phyloP scores from a whole-genome alignment of 148 eudicot species.

The Persicaria maculosa region DNA sequence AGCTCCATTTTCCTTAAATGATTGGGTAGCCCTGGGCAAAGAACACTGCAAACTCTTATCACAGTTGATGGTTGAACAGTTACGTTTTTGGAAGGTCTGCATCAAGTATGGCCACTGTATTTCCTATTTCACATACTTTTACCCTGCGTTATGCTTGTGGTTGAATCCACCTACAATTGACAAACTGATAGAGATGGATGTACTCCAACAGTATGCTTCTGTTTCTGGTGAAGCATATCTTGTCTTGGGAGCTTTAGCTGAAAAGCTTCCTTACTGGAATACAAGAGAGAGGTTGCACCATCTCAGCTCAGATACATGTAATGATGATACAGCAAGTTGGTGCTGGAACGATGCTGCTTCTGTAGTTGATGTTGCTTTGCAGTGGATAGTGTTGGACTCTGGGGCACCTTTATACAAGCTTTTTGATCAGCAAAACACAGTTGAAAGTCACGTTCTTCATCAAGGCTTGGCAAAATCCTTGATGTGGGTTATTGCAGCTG shows the following conservation, averaged over 20 bases:
- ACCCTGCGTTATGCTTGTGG: constrained; percentile 74
- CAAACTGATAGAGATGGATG: constrained; percentile 35
- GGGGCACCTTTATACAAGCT: constrained; percentile 28
- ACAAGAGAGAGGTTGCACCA: constrained; percentile 18
- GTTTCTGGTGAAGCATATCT: constrained; percentile 60
- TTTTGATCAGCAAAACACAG: constrained; percentile 24
- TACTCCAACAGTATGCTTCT: constrained; percentile 58
- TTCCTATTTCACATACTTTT: constrained; percentile 56
- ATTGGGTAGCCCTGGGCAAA: constrained; percentile 58
- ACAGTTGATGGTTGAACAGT: constrained; percentile 63
- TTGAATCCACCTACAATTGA: constrained; percentile 57
- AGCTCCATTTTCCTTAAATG: constrained; percentile 39
- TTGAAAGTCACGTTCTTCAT: constrained; percentile 13
- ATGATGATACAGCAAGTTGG: constrained; percentile 42
- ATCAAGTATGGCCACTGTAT: constrained; percentile 55
- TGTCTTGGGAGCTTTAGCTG: constrained; percentile 51
- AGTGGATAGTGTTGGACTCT: constrained; percentile 48
- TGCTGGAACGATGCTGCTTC: constrained; percentile 71
- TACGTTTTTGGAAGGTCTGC: constrained; percentile 90
- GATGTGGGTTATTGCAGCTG: constrained; percentile 69
- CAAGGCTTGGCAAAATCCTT: constrained; percentile 30
- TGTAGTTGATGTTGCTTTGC: constrained; percentile 60
- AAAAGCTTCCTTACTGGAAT: constrained; percentile 58
- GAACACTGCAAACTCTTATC: constrained; percentile 59
- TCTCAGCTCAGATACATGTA: constrained; percentile 24